Evolutionary conservation across 2,329 filamentous ascomycete species (phyloP).

Genomic region (Talaromyces rugulosus): DNA sequence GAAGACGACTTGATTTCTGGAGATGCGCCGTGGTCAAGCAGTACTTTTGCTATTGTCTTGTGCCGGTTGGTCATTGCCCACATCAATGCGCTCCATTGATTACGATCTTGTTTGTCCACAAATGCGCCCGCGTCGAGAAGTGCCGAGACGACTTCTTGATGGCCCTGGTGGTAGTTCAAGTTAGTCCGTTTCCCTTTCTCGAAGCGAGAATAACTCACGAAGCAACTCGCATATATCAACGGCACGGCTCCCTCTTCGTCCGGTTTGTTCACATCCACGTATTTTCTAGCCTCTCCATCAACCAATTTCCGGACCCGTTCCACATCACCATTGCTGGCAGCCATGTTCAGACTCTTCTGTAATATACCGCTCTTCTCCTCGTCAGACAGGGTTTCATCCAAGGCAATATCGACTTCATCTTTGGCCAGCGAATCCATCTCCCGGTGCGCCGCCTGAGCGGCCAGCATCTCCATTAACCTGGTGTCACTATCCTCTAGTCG

Average conservation of each 20-base stretch:
- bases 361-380: constrained; percentile 76
- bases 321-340: constrained; percentile 91
- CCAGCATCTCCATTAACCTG: constrained; percentile 91
- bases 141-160: constrained; percentile 79
- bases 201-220: constrained; percentile 55
- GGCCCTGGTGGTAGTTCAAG: constrained; percentile 55
- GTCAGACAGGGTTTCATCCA: constrained; percentile 67
- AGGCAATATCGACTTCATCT: constrained; percentile 74
- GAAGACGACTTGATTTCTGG: constrained; percentile 92
- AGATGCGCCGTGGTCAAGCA: constrained; percentile 92
- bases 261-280: constrained; percentile 77
- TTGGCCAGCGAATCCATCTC: constrained; percentile 64
- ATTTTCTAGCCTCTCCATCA: constrained; percentile 66
- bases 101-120: constrained; percentile 90
- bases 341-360: constrained; percentile 88
- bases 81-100: constrained; percentile 97
- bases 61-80: constrained; percentile 99
- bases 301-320: constrained; percentile 74
- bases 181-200: constrained; percentile 4
- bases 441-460: constrained; percentile 82
- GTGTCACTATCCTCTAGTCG: constrained; percentile 73
- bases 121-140: constrained; percentile 81
- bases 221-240: constrained; percentile 95
- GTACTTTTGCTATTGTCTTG: constrained; percentile 87
- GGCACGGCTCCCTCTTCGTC: constrained; percentile 97